A percentile compares a stretch with the other conserved stretches of the same genome.
Evolutionary conservation across 192 early-diverging fungal genomes (phyloP).

Genomic region (Phycomyces blakesleeanus): DNA sequence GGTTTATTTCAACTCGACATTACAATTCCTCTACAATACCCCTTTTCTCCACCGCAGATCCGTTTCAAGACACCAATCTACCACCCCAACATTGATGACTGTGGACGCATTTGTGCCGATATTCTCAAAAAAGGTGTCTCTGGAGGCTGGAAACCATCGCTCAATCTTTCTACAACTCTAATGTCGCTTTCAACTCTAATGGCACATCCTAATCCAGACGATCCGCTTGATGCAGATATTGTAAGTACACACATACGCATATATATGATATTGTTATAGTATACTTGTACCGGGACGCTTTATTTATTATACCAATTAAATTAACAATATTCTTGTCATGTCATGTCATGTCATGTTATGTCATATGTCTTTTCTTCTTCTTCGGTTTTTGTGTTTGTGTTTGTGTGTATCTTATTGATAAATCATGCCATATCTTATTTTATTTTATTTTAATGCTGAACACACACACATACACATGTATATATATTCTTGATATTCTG

Average conservation of each 20-base stretch:
- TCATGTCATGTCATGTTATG: too few species aligned
- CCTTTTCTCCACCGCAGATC: constrained; percentile 68
- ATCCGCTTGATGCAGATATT: constrained; percentile 70
- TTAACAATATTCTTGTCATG: too few species aligned
- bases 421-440: too few species aligned
- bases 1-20: constrained; percentile 65
- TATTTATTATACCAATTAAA: too few species aligned
- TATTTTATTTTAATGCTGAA: too few species aligned
- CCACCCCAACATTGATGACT: constrained; percentile 79
- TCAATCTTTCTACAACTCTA: constrained; percentile 59
- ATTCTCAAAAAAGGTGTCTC: constrained; percentile 55
- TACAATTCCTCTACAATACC: constrained; percentile 56
- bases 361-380: too few species aligned
- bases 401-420: too few species aligned
- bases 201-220: constrained; percentile 67
- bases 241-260: constrained; percentile 27
- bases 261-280: background rate
- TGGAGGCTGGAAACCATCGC: constrained; percentile 69
- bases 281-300: too few species aligned
- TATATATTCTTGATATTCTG: background rate
- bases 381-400: constrained; percentile 1
- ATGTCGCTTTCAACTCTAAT: constrained; percentile 56
- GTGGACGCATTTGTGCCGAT: constrained; percentile 72
- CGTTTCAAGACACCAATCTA: constrained; percentile 74
- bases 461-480: too few species aligned